These are phyloP conservation scores for Trichoderma breve DNA, from an alignment of 2,329 filamentous ascomycete species.

Conservation along the genomic window DNA sequence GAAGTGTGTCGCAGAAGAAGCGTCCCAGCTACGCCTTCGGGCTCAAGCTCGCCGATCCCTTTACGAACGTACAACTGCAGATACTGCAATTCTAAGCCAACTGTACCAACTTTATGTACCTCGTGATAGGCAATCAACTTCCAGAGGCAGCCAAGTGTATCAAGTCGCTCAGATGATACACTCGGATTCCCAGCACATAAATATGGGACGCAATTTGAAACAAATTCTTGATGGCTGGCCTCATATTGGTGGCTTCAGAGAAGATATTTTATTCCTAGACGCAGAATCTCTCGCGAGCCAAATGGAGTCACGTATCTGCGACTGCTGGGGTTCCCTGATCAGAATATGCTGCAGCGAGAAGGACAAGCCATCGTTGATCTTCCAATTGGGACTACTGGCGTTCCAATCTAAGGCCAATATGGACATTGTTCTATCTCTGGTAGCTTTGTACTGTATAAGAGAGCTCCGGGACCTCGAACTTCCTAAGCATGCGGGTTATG, in stretches of 20 bases:
- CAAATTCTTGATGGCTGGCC: not conserved
- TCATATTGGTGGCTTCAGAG: not conserved
- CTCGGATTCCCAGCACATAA: not conserved
- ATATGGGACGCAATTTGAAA: not conserved
- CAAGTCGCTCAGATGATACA: not conserved
- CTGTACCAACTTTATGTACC: not conserved
- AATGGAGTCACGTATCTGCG: too few species aligned
- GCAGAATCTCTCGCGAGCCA: too few species aligned
- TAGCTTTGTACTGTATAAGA: slow-evolving; percentile 5
- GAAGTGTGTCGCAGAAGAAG: not conserved
- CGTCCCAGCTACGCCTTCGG: slow-evolving; percentile 1
- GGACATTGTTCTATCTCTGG: slow-evolving; percentile 17
- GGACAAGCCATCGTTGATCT: not conserved
- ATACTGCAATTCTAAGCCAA: not conserved
- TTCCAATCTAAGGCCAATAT: slow-evolving; percentile 16
- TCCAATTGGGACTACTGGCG: slow-evolving; percentile 20
- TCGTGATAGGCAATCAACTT: not conserved
- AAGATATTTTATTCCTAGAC: too few species aligned
- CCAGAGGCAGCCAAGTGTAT: not conserved
- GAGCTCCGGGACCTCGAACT: not conserved
- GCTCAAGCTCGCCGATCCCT: not conserved
- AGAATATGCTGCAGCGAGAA: not conserved
- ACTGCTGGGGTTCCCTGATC: not conserved
- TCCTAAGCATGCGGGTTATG: slow-evolving; percentile 9
- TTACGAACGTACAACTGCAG: not conserved